A percentile compares a stretch with the other conserved stretches of the same genome.
phyloP scores from a whole-genome alignment of 1,284 basidiomycete genomes.

The Inonotus obliquus region DNA sequence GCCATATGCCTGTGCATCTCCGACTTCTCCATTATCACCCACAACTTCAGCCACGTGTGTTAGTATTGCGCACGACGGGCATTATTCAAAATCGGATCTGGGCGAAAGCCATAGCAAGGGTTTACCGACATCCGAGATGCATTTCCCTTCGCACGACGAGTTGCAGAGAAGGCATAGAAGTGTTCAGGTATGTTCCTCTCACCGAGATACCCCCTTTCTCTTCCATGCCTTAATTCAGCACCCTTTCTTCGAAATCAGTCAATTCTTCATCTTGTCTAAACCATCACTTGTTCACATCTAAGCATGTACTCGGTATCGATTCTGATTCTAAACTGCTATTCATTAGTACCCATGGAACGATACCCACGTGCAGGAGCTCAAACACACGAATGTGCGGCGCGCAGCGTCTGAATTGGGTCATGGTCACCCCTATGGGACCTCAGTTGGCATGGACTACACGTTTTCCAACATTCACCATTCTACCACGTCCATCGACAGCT shows the following conservation, averaged over 20 bases:
- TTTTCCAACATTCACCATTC: constrained; percentile 11
- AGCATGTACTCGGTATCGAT: not conserved
- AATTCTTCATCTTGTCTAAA: not conserved
- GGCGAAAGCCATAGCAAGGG: not conserved
- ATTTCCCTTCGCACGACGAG: not conserved
- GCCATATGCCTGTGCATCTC: constrained; percentile 9
- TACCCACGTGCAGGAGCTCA: constrained; percentile 8
- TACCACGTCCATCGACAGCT: constrained; percentile 3
- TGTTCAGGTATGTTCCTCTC: not conserved
- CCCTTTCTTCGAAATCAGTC: not conserved
- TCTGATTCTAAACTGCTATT: not conserved
- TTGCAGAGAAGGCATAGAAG: not conserved
- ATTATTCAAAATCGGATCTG: not conserved
- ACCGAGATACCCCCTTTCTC: not conserved
- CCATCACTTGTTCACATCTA: constrained; percentile 1
- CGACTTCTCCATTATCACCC: constrained; percentile 9
- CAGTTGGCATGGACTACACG: not conserved
- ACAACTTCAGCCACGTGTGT: constrained; percentile 6
- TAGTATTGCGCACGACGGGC: not conserved
- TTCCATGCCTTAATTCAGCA: not conserved
- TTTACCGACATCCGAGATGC: not conserved
- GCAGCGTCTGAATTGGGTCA: constrained; percentile 12
- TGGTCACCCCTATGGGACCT: not conserved
- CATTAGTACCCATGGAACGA: constrained; percentile 4
- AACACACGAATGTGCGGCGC: constrained; percentile 11